Percentiles rank a stretch among this genome's conserved stretches.
Conservation (phyloP, 1,284 basidiomycete species). For the Leccinum insolens region DNA sequence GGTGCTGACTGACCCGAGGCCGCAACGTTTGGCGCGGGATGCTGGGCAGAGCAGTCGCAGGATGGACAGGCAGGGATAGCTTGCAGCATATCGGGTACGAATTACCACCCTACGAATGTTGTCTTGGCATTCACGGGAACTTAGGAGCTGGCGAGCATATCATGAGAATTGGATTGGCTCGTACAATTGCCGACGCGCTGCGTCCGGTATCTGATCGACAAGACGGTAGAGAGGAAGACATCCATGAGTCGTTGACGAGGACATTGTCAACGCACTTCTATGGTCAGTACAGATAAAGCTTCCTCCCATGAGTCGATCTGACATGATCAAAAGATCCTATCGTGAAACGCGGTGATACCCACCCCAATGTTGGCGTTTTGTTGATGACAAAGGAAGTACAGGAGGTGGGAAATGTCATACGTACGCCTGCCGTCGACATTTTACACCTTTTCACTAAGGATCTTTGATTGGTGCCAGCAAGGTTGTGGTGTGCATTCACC, state of each 20-base stretch:
- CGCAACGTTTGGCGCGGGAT: constrained; percentile 66
- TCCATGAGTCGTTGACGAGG: constrained; percentile 43
- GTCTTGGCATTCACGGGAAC: constrained; percentile 42
- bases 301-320: neutral
- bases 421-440: constrained; percentile 17
- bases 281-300: constrained; percentile 32
- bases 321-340: constrained; percentile 29
- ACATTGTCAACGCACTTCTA: constrained; percentile 43
- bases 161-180: constrained; percentile 46
- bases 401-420: constrained; percentile 31
- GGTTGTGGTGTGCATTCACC: constrained; percentile 81
- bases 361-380: constrained; percentile 46
- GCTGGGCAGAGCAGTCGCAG: constrained; percentile 57
- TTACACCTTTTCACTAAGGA: constrained; percentile 1
- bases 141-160: constrained; percentile 62
- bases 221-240: constrained; percentile 36
- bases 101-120: constrained; percentile 31
- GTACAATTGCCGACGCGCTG: constrained; percentile 43
- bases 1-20: constrained; percentile 42
- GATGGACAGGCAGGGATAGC: constrained; percentile 43
- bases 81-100: constrained; percentile 70
- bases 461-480: constrained; percentile 41
- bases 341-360: constrained; percentile 30
- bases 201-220: constrained; percentile 11
- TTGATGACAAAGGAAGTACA: constrained; percentile 48